Conservation (phyloP, 2,329 filamentous ascomycete genomes). For the Colletotrichum tamarilloi region DNA sequence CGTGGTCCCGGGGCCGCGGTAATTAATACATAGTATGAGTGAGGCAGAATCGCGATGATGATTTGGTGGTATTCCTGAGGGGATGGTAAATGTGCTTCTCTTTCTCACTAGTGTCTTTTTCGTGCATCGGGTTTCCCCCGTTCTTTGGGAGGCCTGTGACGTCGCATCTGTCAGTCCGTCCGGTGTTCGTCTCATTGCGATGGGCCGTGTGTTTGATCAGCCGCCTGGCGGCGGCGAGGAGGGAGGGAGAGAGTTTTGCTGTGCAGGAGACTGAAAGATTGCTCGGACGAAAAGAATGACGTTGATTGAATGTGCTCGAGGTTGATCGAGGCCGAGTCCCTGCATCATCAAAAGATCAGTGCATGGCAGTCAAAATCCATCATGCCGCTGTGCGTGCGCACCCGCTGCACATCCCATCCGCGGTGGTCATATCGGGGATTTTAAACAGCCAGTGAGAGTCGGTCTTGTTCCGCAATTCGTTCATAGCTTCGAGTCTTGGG, state of each 20-base stretch:
- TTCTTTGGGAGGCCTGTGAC: constrained; percentile 9
- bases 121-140: not conserved
- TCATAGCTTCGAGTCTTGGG: not conserved
- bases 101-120: not conserved
- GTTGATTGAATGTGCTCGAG: not conserved
- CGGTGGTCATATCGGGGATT: not conserved
- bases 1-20: not conserved
- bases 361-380: not conserved
- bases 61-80: too few species aligned
- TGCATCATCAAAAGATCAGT: not conserved
- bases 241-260: not conserved
- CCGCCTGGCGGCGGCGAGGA: not conserved
- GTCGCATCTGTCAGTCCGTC: constrained; percentile 2
- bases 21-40: not conserved
- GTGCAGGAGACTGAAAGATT: not conserved
- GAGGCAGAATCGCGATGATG: not conserved
- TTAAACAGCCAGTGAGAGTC: not conserved
- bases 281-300: not conserved
- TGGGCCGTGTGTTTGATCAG: constrained; percentile 16
- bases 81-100: not conserved
- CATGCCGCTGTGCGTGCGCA: not conserved
- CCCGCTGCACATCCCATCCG: not conserved
- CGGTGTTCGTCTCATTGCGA: constrained; percentile 22
- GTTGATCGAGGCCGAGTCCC: not conserved
- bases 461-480: not conserved